phyloP scores from a whole-genome alignment of 169 alveolate genomes.

The Plasmodium gaboni region DNA sequence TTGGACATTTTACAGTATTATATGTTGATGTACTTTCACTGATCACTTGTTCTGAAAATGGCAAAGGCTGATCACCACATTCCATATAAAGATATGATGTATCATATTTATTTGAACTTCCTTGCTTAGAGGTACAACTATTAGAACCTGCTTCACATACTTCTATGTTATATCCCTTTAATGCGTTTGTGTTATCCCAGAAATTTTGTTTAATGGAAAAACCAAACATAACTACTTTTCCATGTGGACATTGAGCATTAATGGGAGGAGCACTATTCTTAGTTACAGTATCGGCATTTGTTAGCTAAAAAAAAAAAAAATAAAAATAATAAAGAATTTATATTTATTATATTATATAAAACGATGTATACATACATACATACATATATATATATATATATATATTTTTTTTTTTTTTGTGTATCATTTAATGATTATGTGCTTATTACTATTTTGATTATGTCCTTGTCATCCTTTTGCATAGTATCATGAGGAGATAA shows the following conservation, averaged over 20 bases:
- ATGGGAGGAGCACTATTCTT: slow-evolving; percentile 82
- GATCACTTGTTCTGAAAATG: slow-evolving; percentile 44
- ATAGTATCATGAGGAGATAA: slow-evolving; percentile 78
- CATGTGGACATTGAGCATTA: slow-evolving; percentile 78
- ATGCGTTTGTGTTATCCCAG: slow-evolving; percentile 57
- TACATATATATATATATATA: neutral
- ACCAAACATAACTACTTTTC: slow-evolving; percentile 77
- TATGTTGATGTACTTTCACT: slow-evolving; percentile 42
- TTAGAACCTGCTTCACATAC: slow-evolving; percentile 42
- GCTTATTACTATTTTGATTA: slow-evolving; percentile 30
- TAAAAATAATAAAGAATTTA: neutral
- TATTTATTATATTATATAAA: neutral
- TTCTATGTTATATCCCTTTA: slow-evolving; percentile 66
- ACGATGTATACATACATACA: neutral
- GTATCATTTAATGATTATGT: neutral
- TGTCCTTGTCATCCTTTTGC: slow-evolving; percentile 71
- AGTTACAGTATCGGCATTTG: slow-evolving; percentile 61
- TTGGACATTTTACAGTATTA: slow-evolving; percentile 76
- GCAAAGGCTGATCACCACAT: slow-evolving; percentile 61
- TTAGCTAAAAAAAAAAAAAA: slow-evolving; percentile 54
- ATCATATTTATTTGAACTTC: slow-evolving; percentile 61
- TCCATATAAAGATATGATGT: slow-evolving; percentile 61
- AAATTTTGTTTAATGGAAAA: slow-evolving; percentile 62
- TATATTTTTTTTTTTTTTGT: neutral
- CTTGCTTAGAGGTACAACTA: slow-evolving; percentile 80